Evolutionary conservation across 2,329 filamentous ascomycete species (phyloP), one percentile per base, ranked within the genome.

Genomic region (Ophiocordyceps camponoti-leonardi): DNA sequence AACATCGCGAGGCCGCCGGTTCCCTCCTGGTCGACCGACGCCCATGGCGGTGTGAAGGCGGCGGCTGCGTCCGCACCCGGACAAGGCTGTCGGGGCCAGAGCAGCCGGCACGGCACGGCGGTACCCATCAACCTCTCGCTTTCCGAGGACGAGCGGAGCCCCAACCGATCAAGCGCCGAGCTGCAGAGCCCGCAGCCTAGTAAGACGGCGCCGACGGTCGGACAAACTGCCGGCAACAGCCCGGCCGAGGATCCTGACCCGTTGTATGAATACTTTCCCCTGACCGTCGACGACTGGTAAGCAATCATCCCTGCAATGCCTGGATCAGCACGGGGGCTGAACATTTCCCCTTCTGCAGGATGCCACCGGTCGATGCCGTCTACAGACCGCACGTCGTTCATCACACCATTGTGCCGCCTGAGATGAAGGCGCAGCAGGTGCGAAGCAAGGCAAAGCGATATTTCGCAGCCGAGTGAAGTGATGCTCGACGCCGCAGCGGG

Each of bases 371-470:
- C 3, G 86, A 94, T 61, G 86, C 86, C 6, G 81, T 94, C 16
- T 94, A 94, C 59, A 72, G 86, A 43, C 90, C 88, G 6, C 88
- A 95, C 60, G 86, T 94, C 16, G 88, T 95, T 3, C 90, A 96
- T 62, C 88, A 95, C 59, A 90, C 84, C 16, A 73, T 75, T 42
- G 68, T 83, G 43, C 79, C 80, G 11, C 72, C 76, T 5, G 81
- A 85, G 53, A 71, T 82, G 54, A 83, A 83, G 56, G 79, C 81
- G 2, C 75, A 81, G 49, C 75, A 81, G 53, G 66, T 77, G 2
- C 69, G 73, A 53, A 81, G 68, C 54, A 80, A 78, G 56, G 73
- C 76, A 40, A 86, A 85, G 59, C 71, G 80, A 47, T 86, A 86
- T 55, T 86, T 86, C 58, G 74, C 77, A 4, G 78, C 79, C 4